phyloP scores from a whole-genome alignment of 495 filamentous ascomycete species.

The Aspergillus bertholletiae region DNA sequence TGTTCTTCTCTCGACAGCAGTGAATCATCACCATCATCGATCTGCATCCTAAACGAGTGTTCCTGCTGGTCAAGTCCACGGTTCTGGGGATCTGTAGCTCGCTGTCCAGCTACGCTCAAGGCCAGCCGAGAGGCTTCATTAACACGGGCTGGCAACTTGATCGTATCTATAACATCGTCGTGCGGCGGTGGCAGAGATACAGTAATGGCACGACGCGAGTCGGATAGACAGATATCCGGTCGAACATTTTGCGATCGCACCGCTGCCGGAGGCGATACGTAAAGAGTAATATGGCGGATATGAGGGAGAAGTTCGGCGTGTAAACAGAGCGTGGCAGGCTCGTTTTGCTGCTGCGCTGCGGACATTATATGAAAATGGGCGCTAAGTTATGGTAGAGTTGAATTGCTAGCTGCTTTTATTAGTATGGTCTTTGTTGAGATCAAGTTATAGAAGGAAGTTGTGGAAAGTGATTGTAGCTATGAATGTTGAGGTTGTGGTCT shows the following conservation, averaged over 20 bases:
- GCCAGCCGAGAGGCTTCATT: conserved; percentile 25
- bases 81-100: background rate
- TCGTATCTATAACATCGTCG: conserved; percentile 39
- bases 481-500: too few relatives aligned
- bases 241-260: conserved; percentile 27
- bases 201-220: conserved; percentile 38
- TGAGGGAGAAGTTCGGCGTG: conserved; percentile 88
- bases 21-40: conserved; percentile 39
- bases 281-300: conserved; percentile 78
- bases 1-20: conserved; percentile 20
- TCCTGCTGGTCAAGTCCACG: conserved; percentile 13
- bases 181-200: conserved; percentile 43
- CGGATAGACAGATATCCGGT: conserved; percentile 33
- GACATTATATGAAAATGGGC: background rate
- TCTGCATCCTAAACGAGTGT: conserved; percentile 66
- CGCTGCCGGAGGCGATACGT: conserved; percentile 58
- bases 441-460: background rate
- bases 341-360: background rate
- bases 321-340: conserved; percentile 40
- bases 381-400: background rate
- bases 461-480: too few relatives aligned
- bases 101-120: conserved; percentile 6
- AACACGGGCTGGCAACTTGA: conserved; percentile 66
- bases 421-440: background rate
- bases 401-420: background rate